These are phyloP conservation scores for Metarhizium anisopliae DNA, from an alignment of 2,329 filamentous ascomycete genomes.

Conservation along the genomic window DNA sequence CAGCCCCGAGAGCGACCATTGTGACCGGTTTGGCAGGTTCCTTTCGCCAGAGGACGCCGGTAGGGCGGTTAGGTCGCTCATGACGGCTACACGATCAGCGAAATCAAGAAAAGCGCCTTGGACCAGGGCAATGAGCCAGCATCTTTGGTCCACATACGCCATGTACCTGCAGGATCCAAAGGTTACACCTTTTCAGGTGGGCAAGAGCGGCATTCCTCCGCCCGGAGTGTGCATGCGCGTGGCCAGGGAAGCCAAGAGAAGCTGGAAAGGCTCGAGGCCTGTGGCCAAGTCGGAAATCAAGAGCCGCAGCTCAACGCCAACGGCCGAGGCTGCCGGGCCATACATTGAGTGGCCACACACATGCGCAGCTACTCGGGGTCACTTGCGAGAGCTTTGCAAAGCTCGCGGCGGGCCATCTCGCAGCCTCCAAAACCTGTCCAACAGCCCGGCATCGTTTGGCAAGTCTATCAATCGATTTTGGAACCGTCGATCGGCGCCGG, in stretches of 20 bases:
- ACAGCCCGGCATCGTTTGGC: constrained; percentile 47
- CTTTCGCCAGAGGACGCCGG: constrained; percentile 20
- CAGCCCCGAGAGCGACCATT: constrained; percentile 35
- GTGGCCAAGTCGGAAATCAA: constrained; percentile 25
- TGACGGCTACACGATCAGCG: constrained; percentile 10
- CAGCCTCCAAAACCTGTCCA: constrained; percentile 37
- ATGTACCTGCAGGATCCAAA: constrained; percentile 59
- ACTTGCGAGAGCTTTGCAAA: constrained; percentile 55
- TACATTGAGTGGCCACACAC: constrained; percentile 58
- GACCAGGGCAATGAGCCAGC: constrained; percentile 56
- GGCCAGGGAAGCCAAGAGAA: constrained; percentile 55
- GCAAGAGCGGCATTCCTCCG: constrained; percentile 55
- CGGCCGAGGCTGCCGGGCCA: constrained; percentile 33
- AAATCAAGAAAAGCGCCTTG: constrained; percentile 45
- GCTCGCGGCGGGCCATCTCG: constrained; percentile 38
- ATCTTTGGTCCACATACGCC: constrained; percentile 57
- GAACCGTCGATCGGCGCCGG: constrained; percentile 39
- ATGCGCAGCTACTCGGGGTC: constrained; percentile 50
- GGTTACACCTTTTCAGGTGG: constrained; percentile 56
- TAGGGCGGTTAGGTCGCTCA: constrained; percentile 18
- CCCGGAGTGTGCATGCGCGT: constrained; percentile 56
- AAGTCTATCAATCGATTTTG: constrained; percentile 39
- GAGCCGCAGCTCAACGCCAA: constrained; percentile 49
- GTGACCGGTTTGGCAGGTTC: constrained; percentile 15
- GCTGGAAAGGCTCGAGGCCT: constrained; percentile 53